A percentile compares a stretch with the other conserved stretches of the same genome.
phyloP scores from a whole-genome alignment of 2,329 filamentous ascomycete species.

The Zymoseptoria tritici region DNA sequence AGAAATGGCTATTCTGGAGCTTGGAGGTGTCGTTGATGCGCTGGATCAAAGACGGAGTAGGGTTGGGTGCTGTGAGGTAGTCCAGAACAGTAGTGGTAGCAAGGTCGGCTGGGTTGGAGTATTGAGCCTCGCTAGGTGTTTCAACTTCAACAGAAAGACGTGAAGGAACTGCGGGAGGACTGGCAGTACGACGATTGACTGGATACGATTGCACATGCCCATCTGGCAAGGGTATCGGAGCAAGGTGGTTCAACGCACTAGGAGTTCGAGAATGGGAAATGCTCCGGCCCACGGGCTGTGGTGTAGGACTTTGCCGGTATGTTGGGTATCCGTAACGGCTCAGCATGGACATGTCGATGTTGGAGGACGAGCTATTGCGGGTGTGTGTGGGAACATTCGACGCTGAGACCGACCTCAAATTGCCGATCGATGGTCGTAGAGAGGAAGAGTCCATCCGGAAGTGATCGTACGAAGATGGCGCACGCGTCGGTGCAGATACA shows the following conservation, averaged over 20 bases:
- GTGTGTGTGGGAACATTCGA: conserved; percentile 25
- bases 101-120: conserved; percentile 15
- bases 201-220: conserved; percentile 27
- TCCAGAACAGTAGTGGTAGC: conserved; percentile 62
- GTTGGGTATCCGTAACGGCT: conserved; percentile 71
- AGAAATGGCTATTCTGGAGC: conserved; percentile 72
- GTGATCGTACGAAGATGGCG: conserved; percentile 16
- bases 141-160: conserved; percentile 35
- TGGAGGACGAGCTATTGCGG: conserved; percentile 26
- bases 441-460: conserved; percentile 14
- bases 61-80: conserved; percentile 74
- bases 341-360: conserved; percentile 28
- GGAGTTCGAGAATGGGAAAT: conserved; percentile 26
- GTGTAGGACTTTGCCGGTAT: conserved; percentile 46
- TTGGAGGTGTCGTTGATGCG: conserved; percentile 63
- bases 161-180: conserved; percentile 38
- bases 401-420: conserved; percentile 22
- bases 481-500: conserved; percentile 11
- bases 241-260: conserved; percentile 31
- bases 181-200: conserved; percentile 21
- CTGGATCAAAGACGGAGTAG: conserved; percentile 72
- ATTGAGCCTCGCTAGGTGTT: conserved; percentile 19
- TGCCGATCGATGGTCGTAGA: conserved; percentile 19
- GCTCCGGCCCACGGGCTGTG: conserved; percentile 26
- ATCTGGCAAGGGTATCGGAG: conserved; percentile 26